Conservation (phyloP, 768 basidiomycete species). For the Mycena alexandri region DNA sequence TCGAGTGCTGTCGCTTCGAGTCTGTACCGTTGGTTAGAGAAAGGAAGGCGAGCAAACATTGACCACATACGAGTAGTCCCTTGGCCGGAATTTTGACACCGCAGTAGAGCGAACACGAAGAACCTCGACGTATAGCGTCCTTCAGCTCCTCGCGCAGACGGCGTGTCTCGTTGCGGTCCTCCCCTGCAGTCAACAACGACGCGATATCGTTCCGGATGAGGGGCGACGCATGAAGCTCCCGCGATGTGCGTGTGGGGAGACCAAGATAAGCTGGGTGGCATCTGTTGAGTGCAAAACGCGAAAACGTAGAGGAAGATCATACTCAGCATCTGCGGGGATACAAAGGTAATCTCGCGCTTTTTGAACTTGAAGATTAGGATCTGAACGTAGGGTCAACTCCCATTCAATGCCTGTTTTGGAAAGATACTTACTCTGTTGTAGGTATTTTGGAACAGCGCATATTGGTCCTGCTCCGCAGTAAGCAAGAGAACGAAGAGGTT, state of each 20-base stretch:
- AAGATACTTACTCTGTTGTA: slow-evolving; percentile 31
- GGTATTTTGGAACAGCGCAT: slow-evolving; percentile 35
- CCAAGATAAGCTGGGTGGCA: slow-evolving; percentile 23
- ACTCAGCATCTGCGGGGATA: slow-evolving; percentile 37
- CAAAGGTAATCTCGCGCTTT: slow-evolving; percentile 39
- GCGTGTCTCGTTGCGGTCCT: slow-evolving; percentile 30
- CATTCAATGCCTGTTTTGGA: too few relatives aligned
- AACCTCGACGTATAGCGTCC: slow-evolving; percentile 23
- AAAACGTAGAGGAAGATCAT: neutral
- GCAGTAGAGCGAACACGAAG: slow-evolving; percentile 32
- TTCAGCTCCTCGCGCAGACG: slow-evolving; percentile 30
- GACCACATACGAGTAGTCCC: slow-evolving; percentile 19
- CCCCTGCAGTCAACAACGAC: slow-evolving; percentile 28
- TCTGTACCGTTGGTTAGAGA: neutral
- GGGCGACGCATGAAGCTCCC: slow-evolving; percentile 27
- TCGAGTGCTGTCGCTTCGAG: slow-evolving; percentile 19
- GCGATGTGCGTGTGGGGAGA: slow-evolving; percentile 34
- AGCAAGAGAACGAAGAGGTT: too few relatives aligned
- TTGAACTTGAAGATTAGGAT: slow-evolving; percentile 35
- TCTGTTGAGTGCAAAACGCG: neutral
- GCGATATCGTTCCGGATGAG: slow-evolving; percentile 33
- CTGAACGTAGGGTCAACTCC: neutral
- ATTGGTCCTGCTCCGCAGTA: slow-evolving; percentile 23
- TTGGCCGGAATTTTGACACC: slow-evolving; percentile 33
- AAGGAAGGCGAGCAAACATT: neutral